These are phyloP conservation scores for Paecilomyces formosus DNA, from an alignment of 2,329 filamentous ascomycete species.

Conservation along the genomic window DNA sequence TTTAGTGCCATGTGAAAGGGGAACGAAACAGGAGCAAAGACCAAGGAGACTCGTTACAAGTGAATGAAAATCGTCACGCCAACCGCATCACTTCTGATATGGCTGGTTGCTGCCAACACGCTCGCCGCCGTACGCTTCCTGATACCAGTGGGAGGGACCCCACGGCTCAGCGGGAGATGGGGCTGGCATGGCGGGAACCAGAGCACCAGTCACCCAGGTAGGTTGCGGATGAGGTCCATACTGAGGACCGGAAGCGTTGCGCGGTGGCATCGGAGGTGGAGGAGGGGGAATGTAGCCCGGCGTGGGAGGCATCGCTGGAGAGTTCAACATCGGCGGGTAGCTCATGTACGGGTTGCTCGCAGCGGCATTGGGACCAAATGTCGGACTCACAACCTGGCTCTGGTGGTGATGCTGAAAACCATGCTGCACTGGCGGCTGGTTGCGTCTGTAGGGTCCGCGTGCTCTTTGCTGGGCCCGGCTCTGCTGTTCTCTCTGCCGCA, in stretches of 20 bases:
- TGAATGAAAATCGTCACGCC: background rate
- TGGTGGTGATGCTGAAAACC: background rate
- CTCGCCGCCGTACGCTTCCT: background rate
- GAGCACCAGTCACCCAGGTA: background rate
- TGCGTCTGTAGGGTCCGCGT: background rate
- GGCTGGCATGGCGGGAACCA: background rate
- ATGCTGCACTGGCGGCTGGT: background rate
- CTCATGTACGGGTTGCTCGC: background rate
- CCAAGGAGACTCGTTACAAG: background rate
- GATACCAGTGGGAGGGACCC: background rate
- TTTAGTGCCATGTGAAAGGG: background rate
- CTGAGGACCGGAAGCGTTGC: background rate
- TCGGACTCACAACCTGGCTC: background rate
- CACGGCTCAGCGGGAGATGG: background rate
- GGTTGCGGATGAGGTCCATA: background rate
- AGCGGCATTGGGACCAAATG: background rate
- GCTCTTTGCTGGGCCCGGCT: background rate
- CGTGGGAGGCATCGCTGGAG: background rate
- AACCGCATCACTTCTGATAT: background rate
- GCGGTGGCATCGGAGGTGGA: background rate
- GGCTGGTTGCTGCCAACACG: background rate
- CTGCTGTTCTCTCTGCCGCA: constrained; percentile 8
- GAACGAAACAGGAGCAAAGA: background rate
- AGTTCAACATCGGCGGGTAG: background rate
- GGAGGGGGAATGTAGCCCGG: background rate